Evolutionary conservation across 164 flowering plant species (phyloP).

Genomic region (Magnolia changhungtana): DNA sequence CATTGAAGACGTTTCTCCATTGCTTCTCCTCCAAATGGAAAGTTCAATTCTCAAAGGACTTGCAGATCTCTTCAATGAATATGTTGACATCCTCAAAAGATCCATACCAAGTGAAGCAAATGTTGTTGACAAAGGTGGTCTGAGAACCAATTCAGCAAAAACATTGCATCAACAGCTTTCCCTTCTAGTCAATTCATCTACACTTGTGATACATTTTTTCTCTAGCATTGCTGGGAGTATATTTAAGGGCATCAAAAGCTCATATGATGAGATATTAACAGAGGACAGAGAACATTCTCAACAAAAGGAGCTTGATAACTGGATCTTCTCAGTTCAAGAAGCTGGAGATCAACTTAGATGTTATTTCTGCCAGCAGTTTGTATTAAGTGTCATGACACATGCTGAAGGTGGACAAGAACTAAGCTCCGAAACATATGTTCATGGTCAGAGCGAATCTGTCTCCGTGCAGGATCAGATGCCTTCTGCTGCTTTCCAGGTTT

Average conservation of each 20-base stretch:
- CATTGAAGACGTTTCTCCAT: slow-evolving; percentile 32
- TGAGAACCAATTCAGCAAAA: slow-evolving; percentile 29
- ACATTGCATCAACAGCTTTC: slow-evolving; percentile 45
- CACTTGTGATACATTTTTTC: slow-evolving; percentile 32
- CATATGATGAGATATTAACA: slow-evolving; percentile 15
- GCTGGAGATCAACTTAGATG: slow-evolving; percentile 29
- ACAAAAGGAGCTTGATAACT: slow-evolving; percentile 28
- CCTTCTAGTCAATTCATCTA: slow-evolving; percentile 42
- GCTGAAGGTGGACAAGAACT: slow-evolving; percentile 17
- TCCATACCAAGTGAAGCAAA: slow-evolving; percentile 27
- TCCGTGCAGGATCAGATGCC: slow-evolving; percentile 27
- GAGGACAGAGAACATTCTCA: slow-evolving; percentile 5
- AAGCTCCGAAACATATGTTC: slow-evolving; percentile 15
- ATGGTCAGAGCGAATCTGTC: slow-evolving; percentile 17
- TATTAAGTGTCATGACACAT: slow-evolving; percentile 27
- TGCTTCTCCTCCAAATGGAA: slow-evolving; percentile 52
- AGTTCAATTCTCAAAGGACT: slow-evolving; percentile 42
- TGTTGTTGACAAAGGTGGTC: slow-evolving; percentile 19
- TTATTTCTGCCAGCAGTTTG: slow-evolving; percentile 36
- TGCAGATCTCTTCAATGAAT: slow-evolving; percentile 43
- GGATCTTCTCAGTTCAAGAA: slow-evolving; percentile 28
- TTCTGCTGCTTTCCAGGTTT: slow-evolving; percentile 49
- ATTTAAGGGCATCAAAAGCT: slow-evolving; percentile 11
- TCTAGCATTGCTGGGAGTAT: slow-evolving; percentile 25
- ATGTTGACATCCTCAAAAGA: slow-evolving; percentile 40